These are phyloP conservation scores for Hemerocallis citrina DNA, from an alignment of 106 monocot genomes.

Conservation along the genomic window DNA sequence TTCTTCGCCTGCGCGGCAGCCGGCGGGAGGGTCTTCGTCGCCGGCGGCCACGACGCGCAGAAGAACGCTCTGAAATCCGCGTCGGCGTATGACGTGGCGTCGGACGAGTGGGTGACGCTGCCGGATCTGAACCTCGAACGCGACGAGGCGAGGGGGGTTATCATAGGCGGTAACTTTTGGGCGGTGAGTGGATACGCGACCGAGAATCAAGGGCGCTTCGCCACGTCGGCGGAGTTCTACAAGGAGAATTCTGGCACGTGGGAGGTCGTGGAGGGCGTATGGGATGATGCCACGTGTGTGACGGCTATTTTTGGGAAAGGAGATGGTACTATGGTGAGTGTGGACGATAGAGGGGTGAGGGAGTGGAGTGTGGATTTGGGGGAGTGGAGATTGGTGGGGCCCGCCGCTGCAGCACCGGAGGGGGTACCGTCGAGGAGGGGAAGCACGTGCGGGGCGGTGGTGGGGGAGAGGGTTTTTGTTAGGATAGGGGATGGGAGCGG, in stretches of 20 bases:
- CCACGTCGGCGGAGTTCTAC: constrained; percentile 16
- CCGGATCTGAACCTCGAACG: constrained; percentile 53
- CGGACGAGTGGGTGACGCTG: constrained; percentile 44
- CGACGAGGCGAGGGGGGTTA: constrained; percentile 55
- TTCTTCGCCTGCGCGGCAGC: constrained; percentile 59
- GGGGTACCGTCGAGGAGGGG: not conserved
- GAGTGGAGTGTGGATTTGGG: not conserved
- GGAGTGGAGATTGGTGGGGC: constrained; percentile 2
- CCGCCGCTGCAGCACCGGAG: not conserved
- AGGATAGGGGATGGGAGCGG: not conserved
- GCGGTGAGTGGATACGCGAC: constrained; percentile 50
- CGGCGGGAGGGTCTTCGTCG: constrained; percentile 33
- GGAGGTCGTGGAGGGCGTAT: not conserved
- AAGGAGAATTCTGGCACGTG: not conserved
- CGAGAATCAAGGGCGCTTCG: constrained; percentile 39
- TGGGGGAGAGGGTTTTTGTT: not conserved
- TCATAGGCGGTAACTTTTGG: constrained; percentile 33
- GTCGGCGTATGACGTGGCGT: constrained; percentile 51
- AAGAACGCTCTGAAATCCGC: constrained; percentile 75
- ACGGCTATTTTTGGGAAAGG: not conserved
- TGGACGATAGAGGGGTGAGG: constrained; percentile 7
- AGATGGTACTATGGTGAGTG: not conserved
- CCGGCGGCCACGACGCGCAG: constrained; percentile 71
- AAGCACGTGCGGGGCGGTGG: constrained; percentile 1
- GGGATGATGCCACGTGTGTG: constrained; percentile 9